Evolutionary conservation across 768 basidiomycete genomes (phyloP), one percentile per base, ranked within the genome.

Genomic region (Fistulinella prunicolor): DNA sequence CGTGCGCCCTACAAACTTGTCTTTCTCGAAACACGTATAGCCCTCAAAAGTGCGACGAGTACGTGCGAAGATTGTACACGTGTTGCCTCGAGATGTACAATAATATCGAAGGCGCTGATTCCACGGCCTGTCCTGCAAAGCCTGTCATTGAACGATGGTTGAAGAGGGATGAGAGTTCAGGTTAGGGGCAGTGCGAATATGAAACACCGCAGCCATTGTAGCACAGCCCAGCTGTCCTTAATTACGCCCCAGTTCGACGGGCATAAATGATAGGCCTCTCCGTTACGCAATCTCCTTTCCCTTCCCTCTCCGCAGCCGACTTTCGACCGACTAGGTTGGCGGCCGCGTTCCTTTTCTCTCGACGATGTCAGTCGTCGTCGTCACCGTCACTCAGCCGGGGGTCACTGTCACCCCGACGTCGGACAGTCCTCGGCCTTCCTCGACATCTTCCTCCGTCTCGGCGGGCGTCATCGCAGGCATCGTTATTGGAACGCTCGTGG

Each of bases 11-110:
- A 3, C 86, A 87, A 37, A 47, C 68, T 1, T 89, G 86, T 59
- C 70, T 88, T 24, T 74, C 73, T 44, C 80, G 75, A 50, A 76
- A 87, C 61, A 84, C 81, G 0, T 87, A 85, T 57, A 56, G 54
- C 3, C 85, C 82, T 0, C 83, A 85, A 17, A 80, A 75, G 51
- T 89, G 86, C 57, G 70, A 81, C 36, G 58, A 66, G 9, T 60
- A 73, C 10, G 58, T 87, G 19, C 68, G 75, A 42, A 70, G 66
- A 20, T 71, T 89, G 16, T 88, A 88, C 58, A 47, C 58, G 47
- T 88, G 86, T 53, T 89, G 86, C 57, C 69, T 75, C 37, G 46
- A 59, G 22, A 77, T 87, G 73, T 82, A 87, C 62, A 68, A 74
- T n/a, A n/a, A n/a, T 5, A 43, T 53, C 19, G 70, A 69, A 4